Evolutionary conservation across 176 grass and related monocot genomes (phyloP).

Genomic region (Oryza australiensis): DNA sequence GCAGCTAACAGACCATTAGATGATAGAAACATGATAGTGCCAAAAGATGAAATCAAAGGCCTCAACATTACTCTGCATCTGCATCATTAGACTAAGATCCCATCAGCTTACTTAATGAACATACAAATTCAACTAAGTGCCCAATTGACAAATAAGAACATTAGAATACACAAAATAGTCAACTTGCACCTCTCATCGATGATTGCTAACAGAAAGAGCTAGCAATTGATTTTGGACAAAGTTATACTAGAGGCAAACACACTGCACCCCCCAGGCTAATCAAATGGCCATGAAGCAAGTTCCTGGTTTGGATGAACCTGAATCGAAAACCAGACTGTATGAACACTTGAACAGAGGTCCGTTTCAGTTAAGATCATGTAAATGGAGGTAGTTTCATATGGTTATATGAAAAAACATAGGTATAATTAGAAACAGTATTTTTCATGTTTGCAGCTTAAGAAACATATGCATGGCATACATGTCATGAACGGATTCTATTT

Average conservation of each 20-base stretch:
- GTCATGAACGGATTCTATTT: too few relatives aligned
- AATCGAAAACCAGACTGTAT: conserved; percentile 2
- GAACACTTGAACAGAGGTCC: not conserved
- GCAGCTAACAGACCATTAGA: conserved; percentile 7
- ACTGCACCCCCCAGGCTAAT: conserved; percentile 1
- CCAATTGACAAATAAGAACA: not conserved
- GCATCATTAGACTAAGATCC: conserved; percentile 4
- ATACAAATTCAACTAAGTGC: not conserved
- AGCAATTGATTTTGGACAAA: conserved; percentile 16
- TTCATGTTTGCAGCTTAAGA: too few relatives aligned
- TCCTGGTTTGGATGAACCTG: conserved; percentile 2
- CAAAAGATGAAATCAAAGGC: conserved; percentile 42
- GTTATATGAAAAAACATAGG: too few relatives aligned
- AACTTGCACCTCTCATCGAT: not conserved
- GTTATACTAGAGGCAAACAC: not conserved
- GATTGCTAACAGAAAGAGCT: conserved; percentile 2
- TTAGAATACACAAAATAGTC: not conserved
- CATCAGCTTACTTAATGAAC: not conserved
- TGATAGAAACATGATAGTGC: conserved; percentile 28
- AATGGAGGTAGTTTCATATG: too few relatives aligned
- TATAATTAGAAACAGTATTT: too few relatives aligned
- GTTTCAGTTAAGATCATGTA: conserved; percentile 10
- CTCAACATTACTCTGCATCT: not conserved
- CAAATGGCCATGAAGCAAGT: conserved; percentile 11
- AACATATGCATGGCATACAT: too few relatives aligned